Conservation (phyloP, 495 filamentous ascomycete species). For the Penicillium canescens region DNA sequence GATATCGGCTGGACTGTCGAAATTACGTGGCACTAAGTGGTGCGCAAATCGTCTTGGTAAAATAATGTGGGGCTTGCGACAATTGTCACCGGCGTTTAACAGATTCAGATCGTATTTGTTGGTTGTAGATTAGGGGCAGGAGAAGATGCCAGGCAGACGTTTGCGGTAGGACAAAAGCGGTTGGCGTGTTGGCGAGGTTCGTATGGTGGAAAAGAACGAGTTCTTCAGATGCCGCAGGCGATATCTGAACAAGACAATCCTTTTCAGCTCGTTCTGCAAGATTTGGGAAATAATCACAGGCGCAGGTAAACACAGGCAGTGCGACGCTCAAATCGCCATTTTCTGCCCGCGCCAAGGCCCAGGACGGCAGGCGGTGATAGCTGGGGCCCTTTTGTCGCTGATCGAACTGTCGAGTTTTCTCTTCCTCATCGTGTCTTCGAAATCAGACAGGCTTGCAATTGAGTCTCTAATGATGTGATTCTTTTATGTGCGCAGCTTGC, state of each 20-base stretch:
- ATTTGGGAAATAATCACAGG: not conserved
- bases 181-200: not conserved
- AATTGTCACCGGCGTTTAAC: not conserved
- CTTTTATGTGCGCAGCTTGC: not conserved
- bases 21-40: not conserved
- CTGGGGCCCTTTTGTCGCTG: not conserved
- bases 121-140: not conserved
- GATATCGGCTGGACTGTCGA: not conserved
- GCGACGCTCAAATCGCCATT: constrained; percentile 4
- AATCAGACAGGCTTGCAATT: not conserved
- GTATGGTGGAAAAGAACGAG: not conserved
- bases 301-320: not conserved
- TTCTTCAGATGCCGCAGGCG: not conserved
- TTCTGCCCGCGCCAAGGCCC: constrained; percentile 6
- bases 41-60: not conserved
- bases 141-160: not conserved
- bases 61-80: not conserved
- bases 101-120: not conserved
- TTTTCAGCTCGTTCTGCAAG: not conserved
- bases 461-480: constrained; percentile 10
- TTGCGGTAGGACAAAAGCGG: not conserved
- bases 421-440: not conserved
- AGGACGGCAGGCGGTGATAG: constrained; percentile 3
- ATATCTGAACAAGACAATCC: not conserved
- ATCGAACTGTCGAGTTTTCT: constrained; percentile 5